Conservation (phyloP, 1,284 basidiomycete species). For the Apiotrichum siamense region DNA sequence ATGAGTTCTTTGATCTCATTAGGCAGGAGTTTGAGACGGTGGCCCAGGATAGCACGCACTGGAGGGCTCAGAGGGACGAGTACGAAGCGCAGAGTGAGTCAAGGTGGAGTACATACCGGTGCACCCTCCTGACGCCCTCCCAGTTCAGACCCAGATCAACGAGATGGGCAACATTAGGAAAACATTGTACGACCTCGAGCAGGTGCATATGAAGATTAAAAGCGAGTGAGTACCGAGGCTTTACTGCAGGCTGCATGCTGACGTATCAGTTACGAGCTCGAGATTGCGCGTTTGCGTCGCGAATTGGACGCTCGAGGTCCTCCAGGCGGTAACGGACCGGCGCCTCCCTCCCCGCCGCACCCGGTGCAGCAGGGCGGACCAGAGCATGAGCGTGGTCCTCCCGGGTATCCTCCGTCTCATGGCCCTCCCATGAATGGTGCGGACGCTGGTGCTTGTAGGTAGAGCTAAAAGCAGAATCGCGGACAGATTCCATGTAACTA, state of each 20-base stretch:
- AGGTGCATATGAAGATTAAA: conserved; percentile 63
- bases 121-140: not conserved
- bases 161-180: conserved; percentile 68
- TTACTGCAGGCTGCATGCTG: not conserved
- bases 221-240: conserved; percentile 50
- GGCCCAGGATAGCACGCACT: conserved; percentile 60
- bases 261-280: conserved; percentile 58
- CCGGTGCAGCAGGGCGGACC: conserved; percentile 26
- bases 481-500: not conserved
- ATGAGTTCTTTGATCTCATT: conserved; percentile 75
- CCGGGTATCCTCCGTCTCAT: conserved; percentile 18
- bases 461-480: not conserved
- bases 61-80: conserved; percentile 78
- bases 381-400: conserved; percentile 10
- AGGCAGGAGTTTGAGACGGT: conserved; percentile 79
- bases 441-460: conserved; percentile 11
- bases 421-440: conserved; percentile 32
- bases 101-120: not conserved
- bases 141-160: conserved; percentile 64
- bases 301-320: conserved; percentile 55
- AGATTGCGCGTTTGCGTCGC: conserved; percentile 59
- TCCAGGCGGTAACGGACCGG: conserved; percentile 29
- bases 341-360: conserved; percentile 11
- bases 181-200: conserved; percentile 70
- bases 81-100: conserved; percentile 77